Conservation (phyloP, 2,329 filamentous ascomycete species). For the Cercospora sp. region DNA sequence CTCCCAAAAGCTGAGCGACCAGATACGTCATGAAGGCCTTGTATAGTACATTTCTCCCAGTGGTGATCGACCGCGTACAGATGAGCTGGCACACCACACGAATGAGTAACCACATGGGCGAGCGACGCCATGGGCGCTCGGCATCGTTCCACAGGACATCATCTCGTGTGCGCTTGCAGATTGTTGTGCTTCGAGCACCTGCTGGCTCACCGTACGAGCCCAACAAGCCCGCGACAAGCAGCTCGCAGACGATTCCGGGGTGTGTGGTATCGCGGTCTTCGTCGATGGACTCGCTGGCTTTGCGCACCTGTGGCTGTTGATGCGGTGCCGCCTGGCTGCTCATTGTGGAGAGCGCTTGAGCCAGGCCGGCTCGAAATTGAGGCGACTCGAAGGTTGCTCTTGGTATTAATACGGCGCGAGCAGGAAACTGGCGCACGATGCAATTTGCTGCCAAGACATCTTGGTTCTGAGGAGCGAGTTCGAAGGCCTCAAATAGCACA, state of each 20-base stretch:
- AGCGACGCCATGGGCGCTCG: slow-evolving; percentile 61
- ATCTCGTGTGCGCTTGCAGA: slow-evolving; percentile 63
- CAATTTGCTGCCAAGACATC: slow-evolving; percentile 54
- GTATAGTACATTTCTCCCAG: neutral
- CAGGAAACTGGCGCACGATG: slow-evolving; percentile 62
- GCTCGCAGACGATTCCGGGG: slow-evolving; percentile 58
- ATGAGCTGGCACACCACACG: slow-evolving; percentile 59
- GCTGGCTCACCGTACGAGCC: slow-evolving; percentile 1
- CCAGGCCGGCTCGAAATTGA: slow-evolving; percentile 19
- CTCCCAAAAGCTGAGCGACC: slow-evolving; percentile 7
- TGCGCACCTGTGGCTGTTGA: slow-evolving; percentile 39
- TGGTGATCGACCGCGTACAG: slow-evolving; percentile 36
- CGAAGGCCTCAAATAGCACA: slow-evolving; percentile 60
- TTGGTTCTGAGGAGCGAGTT: slow-evolving; percentile 56
- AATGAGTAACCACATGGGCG: slow-evolving; percentile 62
- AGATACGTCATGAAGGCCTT: slow-evolving; percentile 18
- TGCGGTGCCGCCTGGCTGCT: slow-evolving; percentile 16
- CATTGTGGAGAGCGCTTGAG: slow-evolving; percentile 26
- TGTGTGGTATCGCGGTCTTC: slow-evolving; percentile 61
- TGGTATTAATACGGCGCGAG: slow-evolving; percentile 47
- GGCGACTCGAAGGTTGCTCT: slow-evolving; percentile 34
- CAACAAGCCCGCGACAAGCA: slow-evolving; percentile 47
- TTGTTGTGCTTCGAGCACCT: slow-evolving; percentile 1
- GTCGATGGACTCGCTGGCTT: slow-evolving; percentile 50
- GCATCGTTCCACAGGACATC: slow-evolving; percentile 54